Percentiles rank a stretch among this genome's conserved stretches.
These are phyloP conservation scores for Dactylonectria macrodidyma DNA, from an alignment of 2,329 filamentous ascomycete genomes.

Conservation along the genomic window DNA sequence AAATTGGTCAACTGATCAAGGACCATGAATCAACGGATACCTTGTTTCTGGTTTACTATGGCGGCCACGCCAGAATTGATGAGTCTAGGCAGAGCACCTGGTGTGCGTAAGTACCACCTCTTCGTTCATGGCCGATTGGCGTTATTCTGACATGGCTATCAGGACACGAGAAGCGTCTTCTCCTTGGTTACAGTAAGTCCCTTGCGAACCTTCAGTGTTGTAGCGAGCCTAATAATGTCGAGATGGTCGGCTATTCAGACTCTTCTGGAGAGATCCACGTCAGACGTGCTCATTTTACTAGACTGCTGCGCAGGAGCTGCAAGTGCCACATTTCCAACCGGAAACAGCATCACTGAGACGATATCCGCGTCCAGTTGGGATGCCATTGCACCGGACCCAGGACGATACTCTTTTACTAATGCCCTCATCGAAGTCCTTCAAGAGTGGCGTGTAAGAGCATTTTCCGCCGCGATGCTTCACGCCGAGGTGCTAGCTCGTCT, in stretches of 20 bases:
- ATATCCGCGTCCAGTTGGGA: constrained; percentile 76
- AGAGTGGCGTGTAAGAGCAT: constrained; percentile 69
- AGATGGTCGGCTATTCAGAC: constrained; percentile 75
- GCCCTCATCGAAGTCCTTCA: constrained; percentile 72
- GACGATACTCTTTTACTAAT: constrained; percentile 72
- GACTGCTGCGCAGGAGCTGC: constrained; percentile 74
- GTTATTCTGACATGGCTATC: constrained; percentile 24
- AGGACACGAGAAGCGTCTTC: constrained; percentile 67
- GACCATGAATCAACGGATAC: constrained; percentile 69
- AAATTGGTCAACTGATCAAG: constrained; percentile 70
- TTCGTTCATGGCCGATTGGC: background rate
- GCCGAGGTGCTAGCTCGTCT: constrained; percentile 72
- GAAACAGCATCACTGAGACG: constrained; percentile 72
- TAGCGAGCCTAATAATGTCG: constrained; percentile 20
- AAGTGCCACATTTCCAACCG: constrained; percentile 71
- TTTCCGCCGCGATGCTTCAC: constrained; percentile 74
- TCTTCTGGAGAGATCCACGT: constrained; percentile 69
- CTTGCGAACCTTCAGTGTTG: background rate
- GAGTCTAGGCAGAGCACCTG: constrained; percentile 73
- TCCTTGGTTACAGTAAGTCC: constrained; percentile 67
- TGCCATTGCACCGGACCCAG: constrained; percentile 72
- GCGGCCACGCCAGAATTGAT: constrained; percentile 72
- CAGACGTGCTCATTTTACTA: constrained; percentile 70
- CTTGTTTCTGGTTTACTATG: constrained; percentile 72
- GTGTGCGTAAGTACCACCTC: constrained; percentile 65